Base-by-base conservation (phyloP, 2,329 filamentous ascomycete genomes). In the Huntiella omanensis region DNA sequence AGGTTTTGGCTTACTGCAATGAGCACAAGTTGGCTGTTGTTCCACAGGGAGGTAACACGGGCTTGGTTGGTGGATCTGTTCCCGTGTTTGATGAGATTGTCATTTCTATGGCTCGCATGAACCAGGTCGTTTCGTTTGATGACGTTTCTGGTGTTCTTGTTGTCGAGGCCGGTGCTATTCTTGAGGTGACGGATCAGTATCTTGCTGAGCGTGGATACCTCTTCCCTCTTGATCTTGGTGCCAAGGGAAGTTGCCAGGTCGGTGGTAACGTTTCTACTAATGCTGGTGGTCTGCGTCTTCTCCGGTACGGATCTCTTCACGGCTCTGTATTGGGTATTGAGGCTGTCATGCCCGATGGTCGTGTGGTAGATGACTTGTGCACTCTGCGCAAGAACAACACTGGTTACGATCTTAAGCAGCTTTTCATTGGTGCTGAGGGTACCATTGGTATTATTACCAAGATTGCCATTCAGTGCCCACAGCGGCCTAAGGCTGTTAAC, bases 1-100 rank as follows among this genome's bases (percentile, higher is more conserved):
- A 81, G 64, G 79, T 96, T 50, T 64, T 98, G 55, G 80, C 81
- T 61, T 95, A 96, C 70, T 98, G 91, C 72, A 96, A 96, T 62
- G 79, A 92, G 55, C 79, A 88, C 56, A 76, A 77, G 64, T 72
- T 98, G 52, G 91, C 91, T 16, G 87, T 98, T 3, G 91, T 96
- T 38, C 91, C 91, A 0, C 91, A 98, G 64, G 92, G 92, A 53
- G 91, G 91, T 48, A 98, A 98, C 62, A 94, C 91, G 2, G 92
- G 91, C 5, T 71, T 98, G 33, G 91, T 98, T 2, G 92, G 91
- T 49, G 91, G 91, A 42, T 93, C 85, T 1, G 83, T 98, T 22
- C 91, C 92, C 1, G 86, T 98, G 15, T 98, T 96, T 59, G 92
- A 98, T 60, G 92, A 98, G 69, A 94, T 98, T 54, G 83, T 98